A percentile compares a stretch with the other conserved stretches of the same genome.
Evolutionary conservation across 257 asterid species (phyloP).

Genomic region (Solanum tarapatanum): DNA sequence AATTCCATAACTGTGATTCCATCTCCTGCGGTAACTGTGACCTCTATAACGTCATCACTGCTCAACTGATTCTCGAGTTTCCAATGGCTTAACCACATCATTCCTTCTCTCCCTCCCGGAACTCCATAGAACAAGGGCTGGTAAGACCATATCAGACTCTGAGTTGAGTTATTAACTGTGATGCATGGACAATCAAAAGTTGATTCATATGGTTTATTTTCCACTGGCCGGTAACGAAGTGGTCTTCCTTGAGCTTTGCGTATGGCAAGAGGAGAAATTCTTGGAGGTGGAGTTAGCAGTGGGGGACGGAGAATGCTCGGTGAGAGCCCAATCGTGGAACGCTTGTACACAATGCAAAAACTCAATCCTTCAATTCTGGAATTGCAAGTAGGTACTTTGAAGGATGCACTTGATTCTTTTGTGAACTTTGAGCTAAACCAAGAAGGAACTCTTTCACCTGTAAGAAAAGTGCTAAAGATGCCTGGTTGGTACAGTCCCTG

Average conservation of each 20-base stretch:
- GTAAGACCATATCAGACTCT: neutral
- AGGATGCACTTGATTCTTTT: neutral
- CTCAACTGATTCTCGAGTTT: neutral
- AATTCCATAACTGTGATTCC: neutral
- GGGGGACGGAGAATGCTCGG: neutral
- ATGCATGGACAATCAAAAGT: neutral
- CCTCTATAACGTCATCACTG: neutral
- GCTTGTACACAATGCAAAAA: slow-evolving; percentile 1
- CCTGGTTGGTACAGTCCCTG: slow-evolving; percentile 6
- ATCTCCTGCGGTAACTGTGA: neutral
- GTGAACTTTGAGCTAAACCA: slow-evolving; percentile 4
- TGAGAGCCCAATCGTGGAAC: neutral
- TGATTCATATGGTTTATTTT: neutral
- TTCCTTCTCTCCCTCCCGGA: slow-evolving; percentile 1
- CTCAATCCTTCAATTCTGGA: neutral
- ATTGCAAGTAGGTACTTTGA: neutral
- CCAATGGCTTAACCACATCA: slow-evolving; percentile 16
- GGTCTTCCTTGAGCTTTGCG: neutral
- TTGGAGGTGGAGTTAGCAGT: neutral
- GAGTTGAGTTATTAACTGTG: neutral
- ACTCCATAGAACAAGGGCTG: slow-evolving; percentile 6
- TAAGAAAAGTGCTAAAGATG: slow-evolving; percentile 5
- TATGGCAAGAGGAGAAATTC: neutral
- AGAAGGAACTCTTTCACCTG: slow-evolving; percentile 5
- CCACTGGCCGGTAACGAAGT: neutral